Base-by-base conservation (phyloP, 2,329 filamentous ascomycete species). In the Helicocarpus griseus region DNA sequence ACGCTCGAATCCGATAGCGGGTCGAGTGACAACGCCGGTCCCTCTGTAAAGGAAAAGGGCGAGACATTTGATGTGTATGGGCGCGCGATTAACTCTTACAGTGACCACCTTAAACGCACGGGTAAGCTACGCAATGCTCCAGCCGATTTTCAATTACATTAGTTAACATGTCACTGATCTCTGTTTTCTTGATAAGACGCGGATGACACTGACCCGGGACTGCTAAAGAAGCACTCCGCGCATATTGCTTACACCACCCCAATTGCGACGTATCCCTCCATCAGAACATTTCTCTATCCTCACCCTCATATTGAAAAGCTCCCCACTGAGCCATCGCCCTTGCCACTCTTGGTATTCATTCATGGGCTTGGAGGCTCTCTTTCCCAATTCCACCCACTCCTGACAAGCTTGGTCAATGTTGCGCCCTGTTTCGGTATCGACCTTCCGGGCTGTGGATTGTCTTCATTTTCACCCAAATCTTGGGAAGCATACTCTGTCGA, bases 291-390 rank as follows among this genome's bases (percentile, higher is more conserved):
- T 67, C 90, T 86, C 69, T 81, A 85, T 52, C 80, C 81, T 50
- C 93, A 96, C 69, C 79, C 83, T 19, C 89, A 96, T 63, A 82
- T 84, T n/a, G 80, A 83, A 54, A 87, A 93, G 65, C 77, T 97
- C 3, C 89, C 88, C 2, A 78, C 75, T 39, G 77, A 82, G 55
- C 87, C 88, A 1, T 77, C 79, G 0, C 83, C 87, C 0, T 71
- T 96, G 9, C 93, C 93, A 1, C 72, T 98, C 8, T 73, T 97
- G 3, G 89, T 97, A 40, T 95, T 94, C 64, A 77, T 97, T 52
- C 93, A 97, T 63, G 93, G 93, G 1, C 77, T 97, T 8, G 93
- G 91, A n/a, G 93, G 93, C 46, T 95, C 88, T 0, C 79, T 89
- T 22, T 85, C 89, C 9, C 93, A 97, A 63, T 97, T 96, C 64